These are phyloP conservation scores for Starmerella powellii DNA, from an alignment of 805 yeast genomes.

Conservation along the genomic window DNA sequence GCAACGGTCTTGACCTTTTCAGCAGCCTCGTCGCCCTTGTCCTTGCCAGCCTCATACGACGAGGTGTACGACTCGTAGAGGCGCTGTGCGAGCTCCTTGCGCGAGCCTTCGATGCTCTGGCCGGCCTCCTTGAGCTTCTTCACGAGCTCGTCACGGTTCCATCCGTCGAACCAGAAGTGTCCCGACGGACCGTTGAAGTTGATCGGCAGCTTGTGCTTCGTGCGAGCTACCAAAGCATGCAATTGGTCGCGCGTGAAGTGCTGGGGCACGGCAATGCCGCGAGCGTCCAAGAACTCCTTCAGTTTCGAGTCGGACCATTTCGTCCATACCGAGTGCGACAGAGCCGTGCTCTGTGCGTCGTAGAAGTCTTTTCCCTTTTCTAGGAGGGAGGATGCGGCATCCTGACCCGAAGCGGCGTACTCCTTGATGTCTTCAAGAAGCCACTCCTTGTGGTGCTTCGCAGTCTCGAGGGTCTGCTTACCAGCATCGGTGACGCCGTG, in stretches of 20 bases:
- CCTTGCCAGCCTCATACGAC: constrained; percentile 37
- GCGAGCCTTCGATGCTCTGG: constrained; percentile 32
- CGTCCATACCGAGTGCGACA: constrained; percentile 2
- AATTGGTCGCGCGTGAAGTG: constrained; percentile 31
- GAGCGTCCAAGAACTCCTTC: constrained; percentile 28
- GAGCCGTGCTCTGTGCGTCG: constrained; percentile 4
- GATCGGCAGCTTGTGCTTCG: constrained; percentile 32
- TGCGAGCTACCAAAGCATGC: constrained; percentile 32
- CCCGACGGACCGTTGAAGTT: constrained; percentile 37
- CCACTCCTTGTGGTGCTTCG: constrained; percentile 27
- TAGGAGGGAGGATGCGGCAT: constrained; percentile 10
- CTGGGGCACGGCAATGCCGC: constrained; percentile 28
- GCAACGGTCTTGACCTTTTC: constrained; percentile 30
- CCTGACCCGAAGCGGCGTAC: constrained; percentile 15
- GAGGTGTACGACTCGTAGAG: constrained; percentile 38
- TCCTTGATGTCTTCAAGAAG: constrained; percentile 25
- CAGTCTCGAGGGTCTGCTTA: constrained; percentile 23
- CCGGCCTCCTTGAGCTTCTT: constrained; percentile 40
- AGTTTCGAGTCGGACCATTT: constrained; percentile 30
- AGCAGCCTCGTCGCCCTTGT: constrained; percentile 31
- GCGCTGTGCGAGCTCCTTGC: constrained; percentile 36
- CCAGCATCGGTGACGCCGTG: constrained; percentile 27
- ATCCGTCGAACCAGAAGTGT: constrained; percentile 40
- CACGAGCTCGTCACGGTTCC: constrained; percentile 41
- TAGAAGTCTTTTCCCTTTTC: constrained; percentile 22